Conservation (phyloP, 768 basidiomycete species). For the Tylopilus balloui region DNA sequence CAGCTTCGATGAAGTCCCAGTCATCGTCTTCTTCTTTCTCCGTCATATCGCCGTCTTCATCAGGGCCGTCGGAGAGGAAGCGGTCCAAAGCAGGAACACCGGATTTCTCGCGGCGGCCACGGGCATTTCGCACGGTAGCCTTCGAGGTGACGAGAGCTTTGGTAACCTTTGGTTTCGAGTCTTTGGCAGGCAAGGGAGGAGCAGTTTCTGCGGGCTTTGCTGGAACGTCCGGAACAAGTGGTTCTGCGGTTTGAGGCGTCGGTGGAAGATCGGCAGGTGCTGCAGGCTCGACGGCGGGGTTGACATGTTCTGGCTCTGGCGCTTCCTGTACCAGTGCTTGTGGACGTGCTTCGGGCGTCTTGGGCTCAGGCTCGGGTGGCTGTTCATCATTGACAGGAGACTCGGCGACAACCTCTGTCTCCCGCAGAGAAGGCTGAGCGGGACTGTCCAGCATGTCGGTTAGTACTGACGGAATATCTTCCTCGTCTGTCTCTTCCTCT, state of each 20-base stretch:
- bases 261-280: conserved; percentile 14
- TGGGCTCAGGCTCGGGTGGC: conserved; percentile 54
- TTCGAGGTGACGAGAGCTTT: conserved; percentile 16
- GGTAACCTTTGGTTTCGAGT: conserved; percentile 26
- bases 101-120: conserved; percentile 70
- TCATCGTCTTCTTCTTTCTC: conserved; percentile 68
- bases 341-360: conserved; percentile 69
- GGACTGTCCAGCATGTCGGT: conserved; percentile 19
- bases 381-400: conserved; percentile 31
- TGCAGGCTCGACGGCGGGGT: conserved; percentile 13
- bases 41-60: conserved; percentile 39
- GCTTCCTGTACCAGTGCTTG: conserved; percentile 31
- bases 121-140: conserved; percentile 27
- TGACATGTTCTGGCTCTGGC: conserved; percentile 13
- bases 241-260: conserved; percentile 14
- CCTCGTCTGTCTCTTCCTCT: conserved; percentile 35
- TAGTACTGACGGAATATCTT: conserved; percentile 32
- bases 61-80: conserved; percentile 53
- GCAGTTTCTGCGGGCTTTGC: conserved; percentile 18
- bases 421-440: conserved; percentile 22
- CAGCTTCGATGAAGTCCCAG: conserved; percentile 87
- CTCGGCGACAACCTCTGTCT: conserved; percentile 35
- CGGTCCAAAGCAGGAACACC: conserved; percentile 78
- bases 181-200: conserved; percentile 32
- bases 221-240: not conserved